Evolutionary conservation across 306 rosid genomes (phyloP).

Genomic region (Lablab purpureus): DNA sequence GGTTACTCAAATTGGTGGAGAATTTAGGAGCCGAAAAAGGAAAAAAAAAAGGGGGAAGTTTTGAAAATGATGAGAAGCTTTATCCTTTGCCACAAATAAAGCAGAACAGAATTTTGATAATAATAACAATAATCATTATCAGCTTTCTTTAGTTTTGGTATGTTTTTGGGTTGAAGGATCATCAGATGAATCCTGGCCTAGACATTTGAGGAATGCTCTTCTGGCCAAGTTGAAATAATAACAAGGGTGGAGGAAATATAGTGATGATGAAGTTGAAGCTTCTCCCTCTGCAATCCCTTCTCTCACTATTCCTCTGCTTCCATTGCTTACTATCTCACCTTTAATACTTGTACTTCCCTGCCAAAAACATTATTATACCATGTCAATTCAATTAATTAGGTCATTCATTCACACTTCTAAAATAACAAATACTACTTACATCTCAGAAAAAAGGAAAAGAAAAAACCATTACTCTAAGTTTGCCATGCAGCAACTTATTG

Average conservation of each 20-base stretch:
- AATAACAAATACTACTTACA: neutral
- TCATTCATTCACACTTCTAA: too few relatives aligned
- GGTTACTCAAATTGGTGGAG: neutral
- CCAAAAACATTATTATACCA: conserved; percentile 18
- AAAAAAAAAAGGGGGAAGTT: neutral
- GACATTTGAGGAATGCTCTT: conserved; percentile 78
- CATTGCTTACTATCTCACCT: conserved; percentile 59
- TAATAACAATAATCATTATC: neutral
- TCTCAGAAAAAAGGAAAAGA: neutral
- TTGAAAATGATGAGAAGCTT: neutral
- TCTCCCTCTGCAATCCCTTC: conserved; percentile 62
- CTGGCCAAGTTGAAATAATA: conserved; percentile 71
- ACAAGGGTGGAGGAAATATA: conserved; percentile 78
- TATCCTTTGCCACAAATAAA: conserved; percentile 6
- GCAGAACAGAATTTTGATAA: neutral
- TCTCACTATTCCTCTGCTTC: conserved; percentile 53
- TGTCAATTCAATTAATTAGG: neutral
- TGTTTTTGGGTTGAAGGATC: conserved; percentile 45
- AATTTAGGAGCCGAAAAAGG: neutral
- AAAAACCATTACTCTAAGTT: neutral
- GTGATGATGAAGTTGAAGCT: conserved; percentile 47
- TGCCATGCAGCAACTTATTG: neutral
- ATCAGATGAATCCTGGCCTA: conserved; percentile 75
- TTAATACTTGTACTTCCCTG: conserved; percentile 63
- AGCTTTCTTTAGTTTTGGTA: conserved; percentile 57